Evolutionary conservation across 257 asterid genomes (phyloP), one percentile per base, ranked within the genome.

Genomic region (Jacaranda copaia): DNA sequence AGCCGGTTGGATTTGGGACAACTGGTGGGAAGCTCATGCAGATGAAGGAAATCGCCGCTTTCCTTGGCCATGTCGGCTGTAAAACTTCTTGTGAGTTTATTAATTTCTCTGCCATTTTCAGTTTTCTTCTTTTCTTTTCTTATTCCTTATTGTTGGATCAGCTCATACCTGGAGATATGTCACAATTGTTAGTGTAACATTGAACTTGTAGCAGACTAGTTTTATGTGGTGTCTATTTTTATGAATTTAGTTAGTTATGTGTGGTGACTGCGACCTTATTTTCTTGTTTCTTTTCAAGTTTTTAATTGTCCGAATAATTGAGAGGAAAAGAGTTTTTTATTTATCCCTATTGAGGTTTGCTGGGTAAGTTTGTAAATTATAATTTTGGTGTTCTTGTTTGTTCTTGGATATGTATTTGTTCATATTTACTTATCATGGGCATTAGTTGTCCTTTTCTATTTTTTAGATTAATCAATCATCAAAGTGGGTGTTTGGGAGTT

Each of bases 1-100:
- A 94, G 90, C 98, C 96, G 19, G 84, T 61, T 9, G 99, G 99
- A 19, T 94, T 94, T 61, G 97, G 97, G 48, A 94, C 99, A 19
- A 86, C 97, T 68, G 98, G 97, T 60, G 92, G 93, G n/a, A 80
- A 80, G 74, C 53, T 81, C 10, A 46, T 51, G 84, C 97, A 91
- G 85, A 88, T 92, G 95, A 85, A 69, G 81, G 99, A 94, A 72
- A 13, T 92, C 42, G 88, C 91, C 45, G 98, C 98, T 52, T 89
- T 94, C 74, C 86, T 95, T 39, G 98, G 90, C 72, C 99, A 95
- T 66, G 96, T 93, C 73, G 99, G 94, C 18, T 83, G 91, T 83
- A 87, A 79, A 56, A 92, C 99, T 59, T 58, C 96, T 5, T 94
- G 98, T 92, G 77, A 92, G 97, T 66, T 3, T 14, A 18, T 42